These are phyloP conservation scores for Salvia sclarea DNA, from an alignment of 305 asterid species.

Conservation along the genomic window DNA sequence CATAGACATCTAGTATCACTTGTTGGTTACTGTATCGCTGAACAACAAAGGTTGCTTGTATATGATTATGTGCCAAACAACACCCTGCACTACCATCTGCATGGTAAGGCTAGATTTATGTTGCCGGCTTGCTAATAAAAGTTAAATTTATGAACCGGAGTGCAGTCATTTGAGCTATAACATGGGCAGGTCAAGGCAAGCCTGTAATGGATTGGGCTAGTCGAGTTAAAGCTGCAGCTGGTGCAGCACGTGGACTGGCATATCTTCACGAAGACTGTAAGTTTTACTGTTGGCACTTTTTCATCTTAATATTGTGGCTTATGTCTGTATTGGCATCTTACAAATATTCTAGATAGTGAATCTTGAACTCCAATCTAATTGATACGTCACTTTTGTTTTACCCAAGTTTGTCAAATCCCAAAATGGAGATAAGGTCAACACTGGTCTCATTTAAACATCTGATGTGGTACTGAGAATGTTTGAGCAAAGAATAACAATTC, in stretches of 20 bases:
- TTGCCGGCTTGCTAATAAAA: conserved; percentile 21
- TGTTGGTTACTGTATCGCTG: conserved; percentile 82
- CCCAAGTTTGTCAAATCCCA: not conserved
- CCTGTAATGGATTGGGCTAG: conserved; percentile 72
- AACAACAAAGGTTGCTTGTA: conserved; percentile 73
- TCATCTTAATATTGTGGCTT: not conserved
- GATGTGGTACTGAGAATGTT: not conserved
- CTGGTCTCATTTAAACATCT: not conserved
- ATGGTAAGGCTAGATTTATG: conserved; percentile 50
- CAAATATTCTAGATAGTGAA: not conserved
- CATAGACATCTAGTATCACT: conserved; percentile 87
- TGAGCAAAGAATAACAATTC: not conserved
- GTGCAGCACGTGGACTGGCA: conserved; percentile 88
- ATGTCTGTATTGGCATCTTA: conserved; percentile 11
- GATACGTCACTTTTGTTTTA: not conserved
- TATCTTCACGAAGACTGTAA: conserved; percentile 94
- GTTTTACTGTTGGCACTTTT: conserved; percentile 29
- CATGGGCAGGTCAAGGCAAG: conserved; percentile 48
- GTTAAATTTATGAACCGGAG: conserved; percentile 13
- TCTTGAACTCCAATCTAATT: not conserved
- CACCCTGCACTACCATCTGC: conserved; percentile 80
- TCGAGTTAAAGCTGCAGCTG: conserved; percentile 82
- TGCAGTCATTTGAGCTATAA: conserved; percentile 27
- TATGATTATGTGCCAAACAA: conserved; percentile 79
- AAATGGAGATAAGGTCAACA: not conserved